Base-by-base conservation (phyloP, 768 basidiomycete genomes). In the Mycena maculata region DNA sequence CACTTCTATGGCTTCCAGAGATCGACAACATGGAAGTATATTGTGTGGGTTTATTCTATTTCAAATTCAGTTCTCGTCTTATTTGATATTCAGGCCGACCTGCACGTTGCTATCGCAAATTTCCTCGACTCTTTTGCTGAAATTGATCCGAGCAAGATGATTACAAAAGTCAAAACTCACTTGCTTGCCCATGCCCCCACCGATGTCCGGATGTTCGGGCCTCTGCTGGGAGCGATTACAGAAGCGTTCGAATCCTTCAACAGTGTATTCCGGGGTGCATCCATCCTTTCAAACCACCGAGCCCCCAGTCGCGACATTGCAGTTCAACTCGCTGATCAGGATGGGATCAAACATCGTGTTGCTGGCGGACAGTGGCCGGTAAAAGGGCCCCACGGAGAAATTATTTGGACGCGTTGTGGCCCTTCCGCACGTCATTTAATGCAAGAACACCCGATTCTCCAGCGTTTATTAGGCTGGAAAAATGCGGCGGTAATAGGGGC, bases 1-100 rank as follows among this genome's bases (percentile, higher is more conserved):
- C 82, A 0, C 72, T 84, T 1, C 67, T 86, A 0, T 86, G 85
- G 85, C 66, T 83, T 9, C 76, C 77, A 0, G 74, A 77, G 60
- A 85, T 85, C 20, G 41, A 63, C 0, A 69, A 84, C 52, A 72
- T 73, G n/a, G 73, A 81, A 9, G 47, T 69, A 18, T 85, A 84
- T 71, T 66, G 80, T 39, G 78, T 78, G 62, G 30, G 72, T 73
- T 57, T 16, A 41, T 42, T 55, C 31, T 28, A n/a, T 52, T 23
- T 25, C 16, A 47, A 8, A 42, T 47, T 47, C 56, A 50, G 25
- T 23, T 45, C 56, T 9, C 45, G 36, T 23, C 38, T 53, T 53
- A 30, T 22, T 64, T 41, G 33, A 22, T 55, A 53, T 15, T 47
- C 49, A 69, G 74, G 50, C 39, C 36, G 31, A 53, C 50, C 47